phyloP scores from a whole-genome alignment of 148 eudicot species.

The Polygonum aviculare region DNA sequence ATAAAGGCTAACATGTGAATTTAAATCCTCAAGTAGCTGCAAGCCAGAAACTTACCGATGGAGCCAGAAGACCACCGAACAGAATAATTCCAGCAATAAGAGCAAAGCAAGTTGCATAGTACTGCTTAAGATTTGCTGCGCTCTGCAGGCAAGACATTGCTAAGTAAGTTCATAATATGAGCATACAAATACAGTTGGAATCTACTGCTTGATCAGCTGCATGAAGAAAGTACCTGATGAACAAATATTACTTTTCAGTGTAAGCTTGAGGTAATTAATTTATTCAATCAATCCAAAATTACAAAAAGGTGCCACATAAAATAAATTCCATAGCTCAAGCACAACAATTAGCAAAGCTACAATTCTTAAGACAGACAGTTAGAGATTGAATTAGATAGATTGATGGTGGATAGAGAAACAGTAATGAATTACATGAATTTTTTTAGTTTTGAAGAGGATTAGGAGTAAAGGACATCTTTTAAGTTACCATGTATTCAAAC shows the following conservation, averaged over 20 bases:
- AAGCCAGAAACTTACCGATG: constrained; percentile 49
- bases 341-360: background rate
- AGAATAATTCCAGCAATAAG: constrained; percentile 70
- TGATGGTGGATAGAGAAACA: background rate
- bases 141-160: constrained; percentile 38
- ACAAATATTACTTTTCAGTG: background rate
- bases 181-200: background rate
- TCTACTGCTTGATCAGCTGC: background rate
- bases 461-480: background rate
- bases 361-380: background rate
- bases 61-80: constrained; percentile 88
- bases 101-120: constrained; percentile 77
- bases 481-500: background rate
- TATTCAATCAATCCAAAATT: background rate
- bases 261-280: background rate
- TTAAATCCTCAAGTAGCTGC: background rate
- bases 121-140: constrained; percentile 61
- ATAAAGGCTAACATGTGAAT: background rate
- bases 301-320: background rate
- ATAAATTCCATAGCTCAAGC: background rate
- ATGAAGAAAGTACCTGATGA: background rate
- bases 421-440: background rate
- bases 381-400: background rate
- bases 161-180: background rate
- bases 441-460: background rate